These are phyloP conservation scores for Aspergillus sclerotiicarbonarius DNA, from an alignment of 495 filamentous ascomycete genomes.

Conservation along the genomic window DNA sequence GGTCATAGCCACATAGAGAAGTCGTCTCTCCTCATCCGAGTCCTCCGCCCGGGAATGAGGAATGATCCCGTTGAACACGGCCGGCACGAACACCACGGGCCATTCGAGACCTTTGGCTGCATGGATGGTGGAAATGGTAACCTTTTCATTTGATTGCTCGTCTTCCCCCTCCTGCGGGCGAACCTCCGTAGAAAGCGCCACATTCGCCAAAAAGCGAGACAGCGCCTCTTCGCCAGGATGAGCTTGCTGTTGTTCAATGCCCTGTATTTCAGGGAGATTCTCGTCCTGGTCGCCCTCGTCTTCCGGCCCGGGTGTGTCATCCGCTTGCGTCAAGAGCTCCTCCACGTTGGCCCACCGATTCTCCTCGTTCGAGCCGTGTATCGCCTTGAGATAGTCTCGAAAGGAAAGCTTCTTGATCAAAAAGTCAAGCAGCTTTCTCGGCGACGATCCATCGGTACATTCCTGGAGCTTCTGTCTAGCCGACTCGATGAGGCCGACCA, in stretches of 20 bases:
- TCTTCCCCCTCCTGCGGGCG: constrained; percentile 57
- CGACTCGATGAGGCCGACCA: constrained; percentile 62
- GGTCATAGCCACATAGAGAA: constrained; percentile 98
- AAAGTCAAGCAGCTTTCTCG: constrained; percentile 70
- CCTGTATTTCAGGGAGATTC: constrained; percentile 72
- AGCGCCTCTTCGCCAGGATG: constrained; percentile 62
- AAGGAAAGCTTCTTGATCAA: constrained; percentile 73
- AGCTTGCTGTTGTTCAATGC: constrained; percentile 62
- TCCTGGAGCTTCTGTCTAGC: constrained; percentile 58
- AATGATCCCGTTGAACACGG: constrained; percentile 86
- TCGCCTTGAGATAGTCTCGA: constrained; percentile 65
- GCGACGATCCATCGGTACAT: constrained; percentile 44
- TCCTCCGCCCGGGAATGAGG: constrained; percentile 94
- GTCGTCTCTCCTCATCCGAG: constrained; percentile 79
- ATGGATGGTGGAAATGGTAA: constrained; percentile 96
- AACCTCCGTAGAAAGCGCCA: constrained; percentile 78
- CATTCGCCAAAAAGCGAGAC: constrained; percentile 83
- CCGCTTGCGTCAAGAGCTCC: constrained; percentile 76
- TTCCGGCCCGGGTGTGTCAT: constrained; percentile 50
- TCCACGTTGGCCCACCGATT: constrained; percentile 87
- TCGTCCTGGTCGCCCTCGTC: constrained; percentile 56
- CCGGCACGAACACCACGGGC: constrained; percentile 95
- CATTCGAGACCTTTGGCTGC: constrained; percentile 96
- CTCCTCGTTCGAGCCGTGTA: constrained; percentile 75
- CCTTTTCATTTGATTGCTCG: constrained; percentile 52